Conservation (phyloP, 495 filamentous ascomycete species). For the Daldinia bambusicola region DNA sequence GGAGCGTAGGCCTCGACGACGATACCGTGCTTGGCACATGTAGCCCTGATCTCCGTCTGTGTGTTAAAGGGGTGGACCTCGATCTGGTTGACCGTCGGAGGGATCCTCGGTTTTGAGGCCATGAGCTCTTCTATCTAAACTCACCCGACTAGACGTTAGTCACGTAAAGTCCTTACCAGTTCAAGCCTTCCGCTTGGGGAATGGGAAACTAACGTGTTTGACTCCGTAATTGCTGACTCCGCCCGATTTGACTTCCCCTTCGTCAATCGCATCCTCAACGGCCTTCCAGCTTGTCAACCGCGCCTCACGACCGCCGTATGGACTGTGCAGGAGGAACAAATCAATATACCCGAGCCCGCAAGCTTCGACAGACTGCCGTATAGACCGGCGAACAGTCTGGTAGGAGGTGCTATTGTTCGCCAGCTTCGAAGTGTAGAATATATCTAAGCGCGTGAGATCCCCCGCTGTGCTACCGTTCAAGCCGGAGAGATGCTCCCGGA, state of each 20-base stretch:
- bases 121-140: constrained; percentile 70
- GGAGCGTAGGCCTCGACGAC: constrained; percentile 73
- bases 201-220: constrained; percentile 63
- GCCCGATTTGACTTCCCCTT: constrained; percentile 67
- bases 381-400: constrained; percentile 63
- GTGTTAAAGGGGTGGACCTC: constrained; percentile 78
- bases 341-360: constrained; percentile 74
- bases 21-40: constrained; percentile 65
- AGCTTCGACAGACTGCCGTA: constrained; percentile 64
- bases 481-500: constrained; percentile 59
- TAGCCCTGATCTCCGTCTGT: constrained; percentile 63
- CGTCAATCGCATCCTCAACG: constrained; percentile 70
- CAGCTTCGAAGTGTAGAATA: constrained; percentile 77
- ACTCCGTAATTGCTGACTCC: constrained; percentile 77
- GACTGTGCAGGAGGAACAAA: constrained; percentile 74
- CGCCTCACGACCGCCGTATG: constrained; percentile 68
- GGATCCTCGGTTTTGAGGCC: constrained; percentile 60
- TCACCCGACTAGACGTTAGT: constrained; percentile 1
- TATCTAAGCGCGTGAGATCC: constrained; percentile 63
- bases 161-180: background rate
- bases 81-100: constrained; percentile 72
- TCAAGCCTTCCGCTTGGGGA: background rate
- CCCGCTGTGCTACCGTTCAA: constrained; percentile 49
- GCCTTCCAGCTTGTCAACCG: constrained; percentile 72
- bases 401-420: constrained; percentile 65